Base-by-base conservation (phyloP, 192 early-diverging fungal species). In the Cetraspora pellucida region DNA sequence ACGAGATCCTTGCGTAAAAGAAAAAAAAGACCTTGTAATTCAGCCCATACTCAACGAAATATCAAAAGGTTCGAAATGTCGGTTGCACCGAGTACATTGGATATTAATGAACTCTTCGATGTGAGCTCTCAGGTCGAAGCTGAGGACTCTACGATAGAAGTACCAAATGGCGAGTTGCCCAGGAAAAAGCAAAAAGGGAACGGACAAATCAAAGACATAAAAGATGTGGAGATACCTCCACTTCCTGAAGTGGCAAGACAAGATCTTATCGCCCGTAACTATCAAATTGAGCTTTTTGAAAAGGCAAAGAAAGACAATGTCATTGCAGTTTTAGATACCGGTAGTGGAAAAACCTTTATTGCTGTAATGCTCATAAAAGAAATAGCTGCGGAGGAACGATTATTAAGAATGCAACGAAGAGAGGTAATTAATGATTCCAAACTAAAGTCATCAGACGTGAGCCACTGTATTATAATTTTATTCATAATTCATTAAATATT, bases 321-420 rank as follows among this genome's bases (percentile, higher is more conserved):
- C 43, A 93, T 98, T 61, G 92, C 93, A 0, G 92, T 98, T 8
- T 82, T 98, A 71, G 93, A 96, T 79, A 98, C 97, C 0, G 97
- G 97, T 10, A 91, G 91, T 16, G 97, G 97, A 21, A 97, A 98
- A 78, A 98, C 97, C 13, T 83, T 98, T 1, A 92, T 96, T 21
- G 89, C 95, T 2, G 90, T 92, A 64, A 84, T 97, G 88, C 85
- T 98, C 23, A 91, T 97, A 57, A 89, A 93, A 79, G 87, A 95
- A 79, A 88, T 93, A 78, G 81, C 83, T 1, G 17, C 50, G 1
- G 69, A 79, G 19, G 88, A 90, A 43, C 28, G 78, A 10, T 74
- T 81, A 47, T 69, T 70, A 44, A 65, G 80, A 28, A 73, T 78
- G 72, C 78, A 55, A 27, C 77, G 85, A 17, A 54, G 77, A 45